These are phyloP conservation scores for barley (Hordeum vulgare) DNA, from an alignment of 176 grass and related monocot genomes.

Conservation along the genomic window DNA sequence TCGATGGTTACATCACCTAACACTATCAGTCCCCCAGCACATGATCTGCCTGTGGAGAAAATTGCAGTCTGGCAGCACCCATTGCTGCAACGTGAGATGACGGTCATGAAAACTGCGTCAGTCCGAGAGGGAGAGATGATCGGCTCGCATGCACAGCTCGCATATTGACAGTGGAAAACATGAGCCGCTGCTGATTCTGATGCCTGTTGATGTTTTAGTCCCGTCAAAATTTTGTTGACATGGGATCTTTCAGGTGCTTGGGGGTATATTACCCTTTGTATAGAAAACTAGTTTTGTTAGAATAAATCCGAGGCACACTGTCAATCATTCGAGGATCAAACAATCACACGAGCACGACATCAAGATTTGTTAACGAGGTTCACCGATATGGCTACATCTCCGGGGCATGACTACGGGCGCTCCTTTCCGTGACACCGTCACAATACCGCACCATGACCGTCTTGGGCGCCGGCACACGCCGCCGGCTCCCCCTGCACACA, in stretches of 20 bases:
- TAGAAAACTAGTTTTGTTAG: constrained; percentile 6
- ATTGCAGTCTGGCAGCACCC: constrained; percentile 32
- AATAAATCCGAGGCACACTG: too few relatives aligned
- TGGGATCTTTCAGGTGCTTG: constrained; percentile 23
- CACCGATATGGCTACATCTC: too few relatives aligned
- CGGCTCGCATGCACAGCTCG: not conserved
- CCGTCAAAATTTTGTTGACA: constrained; percentile 16
- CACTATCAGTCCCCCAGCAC: constrained; percentile 75
- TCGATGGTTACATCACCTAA: constrained; percentile 47
- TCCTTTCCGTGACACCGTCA: too few relatives aligned
- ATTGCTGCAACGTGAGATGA: constrained; percentile 48
- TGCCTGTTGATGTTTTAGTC: not conserved
- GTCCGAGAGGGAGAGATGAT: not conserved
- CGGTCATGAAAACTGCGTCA: not conserved
- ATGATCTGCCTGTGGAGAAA: constrained; percentile 70
- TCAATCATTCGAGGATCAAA: too few relatives aligned
- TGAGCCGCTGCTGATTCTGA: too few relatives aligned
- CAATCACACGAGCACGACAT: too few relatives aligned
- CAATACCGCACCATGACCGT: too few relatives aligned
- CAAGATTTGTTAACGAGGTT: too few relatives aligned
- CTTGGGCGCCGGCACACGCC: too few relatives aligned
- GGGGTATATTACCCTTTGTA: not conserved
- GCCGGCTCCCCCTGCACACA: too few relatives aligned
- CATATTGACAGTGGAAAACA: not conserved
- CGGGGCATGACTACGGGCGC: too few relatives aligned